Evolutionary conservation across 2,329 filamentous ascomycete species (phyloP), one percentile per base, ranked within the genome.

Genomic region (Thelonectria blattea): DNA sequence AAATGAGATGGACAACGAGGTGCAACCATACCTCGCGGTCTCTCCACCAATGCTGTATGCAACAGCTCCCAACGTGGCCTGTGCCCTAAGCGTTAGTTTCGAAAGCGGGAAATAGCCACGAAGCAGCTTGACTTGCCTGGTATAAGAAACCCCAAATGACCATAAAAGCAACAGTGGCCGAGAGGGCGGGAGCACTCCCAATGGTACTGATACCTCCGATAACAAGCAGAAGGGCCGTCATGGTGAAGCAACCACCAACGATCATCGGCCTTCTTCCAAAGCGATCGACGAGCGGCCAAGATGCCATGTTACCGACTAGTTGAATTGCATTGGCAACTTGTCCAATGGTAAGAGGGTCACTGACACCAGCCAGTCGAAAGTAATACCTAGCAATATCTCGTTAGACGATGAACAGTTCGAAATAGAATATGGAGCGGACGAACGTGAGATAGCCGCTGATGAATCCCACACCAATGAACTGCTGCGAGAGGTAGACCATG

Each of bases 151-250:
- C 70, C 68, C 69, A 72, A 11, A 72, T 58, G 1, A 63, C 58
- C 70, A 73, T 74, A 24, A 74, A 71, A 2, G 70, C 66, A 2
- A 73, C 71, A 2, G 67, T 71, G 2, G 69, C 65, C 3, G 60
- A 49, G 7, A 74, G 59, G 2, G 67, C 57, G 5, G 65, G 41
- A 11, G 43, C 48, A 8, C 56, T 66, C 24, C 66, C 63, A 42
- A 72, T 70, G 12, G 70, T 75, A 51, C 70, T 73, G 43, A 73
- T 68, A 17, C 72, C 70, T 9, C 73, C 73, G 14, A 75, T 72
- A 12, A 73, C 62, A 4, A 73, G 67, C 12, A 74, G 63, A 7
- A 70, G 65, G 9, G 49, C 58, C 6, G 70, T 71, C 69, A 74
- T 73, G 18, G 61, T 58, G 32, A 68, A 66, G 8, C 62, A 67